Conservation (phyloP, 1,284 basidiomycete genomes). For the Malassezia yamatoensis region DNA sequence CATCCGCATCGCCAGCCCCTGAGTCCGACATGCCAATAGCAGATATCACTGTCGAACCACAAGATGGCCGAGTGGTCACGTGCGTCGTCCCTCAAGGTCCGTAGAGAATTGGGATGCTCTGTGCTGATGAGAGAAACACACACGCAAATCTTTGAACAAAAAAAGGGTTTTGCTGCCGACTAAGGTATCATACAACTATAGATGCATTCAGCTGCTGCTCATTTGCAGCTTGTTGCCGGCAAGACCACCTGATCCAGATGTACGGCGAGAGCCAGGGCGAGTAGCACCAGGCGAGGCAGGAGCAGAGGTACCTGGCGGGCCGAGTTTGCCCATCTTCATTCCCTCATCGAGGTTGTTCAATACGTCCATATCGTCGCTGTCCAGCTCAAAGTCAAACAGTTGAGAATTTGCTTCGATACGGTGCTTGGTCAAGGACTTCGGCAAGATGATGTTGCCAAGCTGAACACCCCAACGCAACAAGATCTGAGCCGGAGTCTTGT, state of each 20-base stretch:
- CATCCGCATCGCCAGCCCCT: background rate
- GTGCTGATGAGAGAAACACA: too few species aligned
- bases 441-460: conserved; percentile 41
- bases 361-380: conserved; percentile 39
- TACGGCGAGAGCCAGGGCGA: conserved; percentile 35
- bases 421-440: conserved; percentile 42
- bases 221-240: conserved; percentile 35
- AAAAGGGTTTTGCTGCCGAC: background rate
- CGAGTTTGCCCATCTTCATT: conserved; percentile 43
- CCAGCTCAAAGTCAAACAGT: conserved; percentile 43
- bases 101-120: too few species aligned
- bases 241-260: conserved; percentile 34
- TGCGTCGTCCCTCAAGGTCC: background rate
- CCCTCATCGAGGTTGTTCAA: conserved; percentile 33
- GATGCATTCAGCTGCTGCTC: conserved; percentile 13
- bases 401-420: conserved; percentile 43
- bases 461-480: conserved; percentile 37
- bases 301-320: conserved; percentile 40
- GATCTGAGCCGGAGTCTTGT: conserved; percentile 44
- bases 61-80: background rate
- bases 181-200: conserved; percentile 1
- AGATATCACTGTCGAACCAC: too few species aligned
- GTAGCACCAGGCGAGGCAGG: conserved; percentile 35
- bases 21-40: too few species aligned
- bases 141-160: too few species aligned